phyloP scores from a whole-genome alignment of 2,329 filamentous ascomycete genomes.

The Myrmaecium sp. region DNA sequence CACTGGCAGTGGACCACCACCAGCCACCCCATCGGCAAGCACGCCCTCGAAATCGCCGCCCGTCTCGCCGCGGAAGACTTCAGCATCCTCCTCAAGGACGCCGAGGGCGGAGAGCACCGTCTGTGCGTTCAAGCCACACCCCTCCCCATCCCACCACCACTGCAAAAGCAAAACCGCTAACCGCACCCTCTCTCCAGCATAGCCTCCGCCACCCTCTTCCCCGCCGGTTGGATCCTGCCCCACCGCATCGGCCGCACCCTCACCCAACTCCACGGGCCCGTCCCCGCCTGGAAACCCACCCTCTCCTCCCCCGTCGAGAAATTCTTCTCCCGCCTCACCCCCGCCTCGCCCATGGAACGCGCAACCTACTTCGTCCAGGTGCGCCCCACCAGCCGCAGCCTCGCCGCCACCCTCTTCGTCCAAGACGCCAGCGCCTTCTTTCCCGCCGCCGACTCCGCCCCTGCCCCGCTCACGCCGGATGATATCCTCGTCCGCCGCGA shows the following conservation, averaged over 20 bases:
- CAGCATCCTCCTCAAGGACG: constrained; percentile 28
- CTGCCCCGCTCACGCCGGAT: constrained; percentile 14
- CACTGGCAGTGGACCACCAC: too few relatives aligned
- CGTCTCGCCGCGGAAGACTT: constrained; percentile 36
- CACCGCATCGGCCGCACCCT: constrained; percentile 33
- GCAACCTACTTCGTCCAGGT: constrained; percentile 35
- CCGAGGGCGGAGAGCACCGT: constrained; percentile 29
- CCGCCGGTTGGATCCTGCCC: constrained; percentile 33
- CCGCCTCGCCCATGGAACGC: constrained; percentile 28
- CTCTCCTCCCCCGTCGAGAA: constrained; percentile 25
- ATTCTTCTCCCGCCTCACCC: constrained; percentile 30
- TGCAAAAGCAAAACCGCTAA: too few relatives aligned
- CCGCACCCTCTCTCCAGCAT: constrained; percentile 3
- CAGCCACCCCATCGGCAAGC: too few relatives aligned
- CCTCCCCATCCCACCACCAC: too few relatives aligned
- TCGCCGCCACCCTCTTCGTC: constrained; percentile 28
- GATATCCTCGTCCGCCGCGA: constrained; percentile 32
- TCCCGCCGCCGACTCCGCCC: constrained; percentile 9
- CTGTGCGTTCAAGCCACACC: too few relatives aligned
- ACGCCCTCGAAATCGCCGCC: constrained; percentile 33
- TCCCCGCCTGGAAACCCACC: constrained; percentile 33
- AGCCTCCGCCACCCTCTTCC: constrained; percentile 30
- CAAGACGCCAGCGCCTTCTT: constrained; percentile 22
- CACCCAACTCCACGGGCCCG: constrained; percentile 28
- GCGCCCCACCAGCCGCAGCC: constrained; percentile 16